Conservation (phyloP, 192 early-diverging fungal genomes). For the Coemansia sp. region DNA sequence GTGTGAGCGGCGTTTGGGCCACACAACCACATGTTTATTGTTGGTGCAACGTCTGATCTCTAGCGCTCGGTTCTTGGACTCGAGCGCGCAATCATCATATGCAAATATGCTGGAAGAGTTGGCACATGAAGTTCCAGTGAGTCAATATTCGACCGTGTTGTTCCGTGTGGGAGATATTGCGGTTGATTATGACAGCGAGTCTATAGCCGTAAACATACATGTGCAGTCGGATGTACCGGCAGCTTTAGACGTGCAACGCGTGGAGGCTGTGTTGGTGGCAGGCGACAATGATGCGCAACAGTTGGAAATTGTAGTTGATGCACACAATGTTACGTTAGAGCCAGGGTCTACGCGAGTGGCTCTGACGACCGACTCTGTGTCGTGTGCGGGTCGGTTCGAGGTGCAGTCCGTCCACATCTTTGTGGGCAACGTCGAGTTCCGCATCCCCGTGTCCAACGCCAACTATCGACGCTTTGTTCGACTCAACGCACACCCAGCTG, state of each 20-base stretch:
- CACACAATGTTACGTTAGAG: slow-evolving; percentile 4
- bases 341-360: slow-evolving; percentile 5
- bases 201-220: slow-evolving; percentile 4
- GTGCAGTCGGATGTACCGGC: slow-evolving; percentile 14
- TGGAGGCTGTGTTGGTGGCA: slow-evolving; percentile 21
- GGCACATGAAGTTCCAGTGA: slow-evolving; percentile 1
- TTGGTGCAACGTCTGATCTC: slow-evolving; percentile 25
- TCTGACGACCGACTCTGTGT: slow-evolving; percentile 24
- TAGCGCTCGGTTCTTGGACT: slow-evolving; percentile 10
- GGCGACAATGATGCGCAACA: slow-evolving; percentile 12
- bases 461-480: slow-evolving; percentile 14
- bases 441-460: slow-evolving; percentile 15
- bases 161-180: slow-evolving; percentile 9
- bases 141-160: slow-evolving; percentile 4
- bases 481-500: slow-evolving; percentile 22
- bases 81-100: slow-evolving; percentile 2
- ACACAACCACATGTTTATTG: slow-evolving; percentile 14
- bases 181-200: background rate
- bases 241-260: background rate
- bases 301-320: slow-evolving; percentile 23
- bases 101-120: slow-evolving; percentile 23
- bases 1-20: slow-evolving; percentile 36
- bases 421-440: slow-evolving; percentile 17
- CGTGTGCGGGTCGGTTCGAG: slow-evolving; percentile 32
- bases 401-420: slow-evolving; percentile 17